A percentile compares a stretch with the other conserved stretches of the same genome.
Evolutionary conservation across 2,329 filamentous ascomycete genomes (phyloP).

Genomic region (Epicoccum nigrum): DNA sequence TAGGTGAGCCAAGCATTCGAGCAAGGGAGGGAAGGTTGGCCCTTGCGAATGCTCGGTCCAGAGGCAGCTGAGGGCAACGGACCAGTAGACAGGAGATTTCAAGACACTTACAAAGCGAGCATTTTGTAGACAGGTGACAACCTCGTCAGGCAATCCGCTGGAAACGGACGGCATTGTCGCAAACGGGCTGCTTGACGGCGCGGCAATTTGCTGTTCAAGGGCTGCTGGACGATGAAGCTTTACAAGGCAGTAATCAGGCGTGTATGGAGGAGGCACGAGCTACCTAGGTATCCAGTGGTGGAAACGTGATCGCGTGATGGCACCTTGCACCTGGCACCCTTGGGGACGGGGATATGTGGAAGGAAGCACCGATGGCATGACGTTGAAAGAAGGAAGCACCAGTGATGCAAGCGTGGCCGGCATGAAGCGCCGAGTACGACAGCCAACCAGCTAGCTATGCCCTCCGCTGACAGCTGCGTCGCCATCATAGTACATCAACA

Average conservation of each 20-base stretch:
- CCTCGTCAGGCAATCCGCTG: conserved; percentile 76
- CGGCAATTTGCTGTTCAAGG: not conserved
- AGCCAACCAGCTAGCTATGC: conserved; percentile 15
- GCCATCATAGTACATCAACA: conserved; percentile 19
- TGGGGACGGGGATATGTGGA: not conserved
- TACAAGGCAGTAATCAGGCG: not conserved
- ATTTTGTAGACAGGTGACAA: conserved; percentile 90
- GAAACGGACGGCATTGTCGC: conserved; percentile 49
- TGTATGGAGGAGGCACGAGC: not conserved
- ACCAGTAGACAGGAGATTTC: not conserved
- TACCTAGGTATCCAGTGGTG: not conserved
- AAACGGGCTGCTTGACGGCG: not conserved
- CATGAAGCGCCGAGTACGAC: conserved; percentile 13
- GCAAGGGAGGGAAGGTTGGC: conserved; percentile 6
- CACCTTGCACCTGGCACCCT: too few species aligned
- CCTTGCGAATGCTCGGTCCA: not conserved
- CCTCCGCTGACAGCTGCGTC: conserved; percentile 13
- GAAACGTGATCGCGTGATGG: not conserved
- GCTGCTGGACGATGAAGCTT: not conserved
- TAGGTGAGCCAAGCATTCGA: not conserved
- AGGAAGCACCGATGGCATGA: conserved; percentile 11
- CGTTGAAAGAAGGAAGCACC: conserved; percentile 16
- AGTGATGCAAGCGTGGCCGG: conserved; percentile 10
- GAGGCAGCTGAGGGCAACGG: not conserved
- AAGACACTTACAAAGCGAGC: conserved; percentile 77